A percentile compares a stretch with the other conserved stretches of the same genome.
These are phyloP conservation scores for Pseudocercospora cruenta DNA, from an alignment of 2,329 filamentous ascomycete genomes.

Conservation along the genomic window DNA sequence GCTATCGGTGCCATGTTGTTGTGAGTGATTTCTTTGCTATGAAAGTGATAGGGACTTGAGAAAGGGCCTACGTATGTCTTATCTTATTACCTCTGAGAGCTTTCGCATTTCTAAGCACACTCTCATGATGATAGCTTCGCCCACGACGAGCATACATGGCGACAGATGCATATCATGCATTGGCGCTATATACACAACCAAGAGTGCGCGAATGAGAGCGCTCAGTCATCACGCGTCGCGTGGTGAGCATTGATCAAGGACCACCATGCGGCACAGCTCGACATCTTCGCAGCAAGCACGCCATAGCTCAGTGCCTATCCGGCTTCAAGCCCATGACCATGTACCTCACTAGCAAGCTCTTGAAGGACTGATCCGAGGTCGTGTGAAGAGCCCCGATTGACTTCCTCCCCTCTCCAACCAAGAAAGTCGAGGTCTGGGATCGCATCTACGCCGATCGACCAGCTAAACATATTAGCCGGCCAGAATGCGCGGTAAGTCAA, in stretches of 20 bases:
- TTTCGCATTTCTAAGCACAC: background rate
- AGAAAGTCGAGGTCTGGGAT: background rate
- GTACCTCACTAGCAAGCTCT: background rate
- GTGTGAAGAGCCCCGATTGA: background rate
- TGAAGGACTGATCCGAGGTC: background rate
- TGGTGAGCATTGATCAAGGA: background rate
- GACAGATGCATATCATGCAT: background rate
- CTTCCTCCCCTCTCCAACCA: background rate
- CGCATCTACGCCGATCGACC: background rate
- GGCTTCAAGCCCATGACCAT: background rate
- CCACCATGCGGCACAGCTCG: background rate
- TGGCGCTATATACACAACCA: background rate
- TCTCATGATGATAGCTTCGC: background rate
- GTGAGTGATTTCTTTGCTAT: background rate
- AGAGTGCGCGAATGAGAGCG: background rate
- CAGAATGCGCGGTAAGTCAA: background rate
- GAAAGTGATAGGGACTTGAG: background rate
- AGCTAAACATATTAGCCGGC: background rate
- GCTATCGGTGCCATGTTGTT: conserved; percentile 28
- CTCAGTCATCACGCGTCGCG: background rate
- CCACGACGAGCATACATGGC: background rate
- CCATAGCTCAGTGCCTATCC: background rate
- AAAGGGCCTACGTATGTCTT: background rate
- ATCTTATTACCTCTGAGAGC: background rate
- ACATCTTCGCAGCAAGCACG: background rate